Base-by-base conservation (phyloP, 495 filamentous ascomycete genomes). In the Penicillium arizonense region DNA sequence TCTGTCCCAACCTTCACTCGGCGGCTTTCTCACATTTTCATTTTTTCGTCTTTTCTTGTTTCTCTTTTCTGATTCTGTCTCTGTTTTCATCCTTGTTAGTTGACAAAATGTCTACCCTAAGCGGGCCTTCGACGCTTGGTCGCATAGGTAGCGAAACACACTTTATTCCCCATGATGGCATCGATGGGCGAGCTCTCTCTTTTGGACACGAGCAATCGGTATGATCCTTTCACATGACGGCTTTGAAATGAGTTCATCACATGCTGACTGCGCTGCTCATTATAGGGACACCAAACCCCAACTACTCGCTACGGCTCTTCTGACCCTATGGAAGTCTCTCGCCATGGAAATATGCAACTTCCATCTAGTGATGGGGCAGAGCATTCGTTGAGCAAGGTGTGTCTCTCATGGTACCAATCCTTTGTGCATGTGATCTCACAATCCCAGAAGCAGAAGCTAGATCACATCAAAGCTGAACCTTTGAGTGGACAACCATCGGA, bases 401-500 rank as follows among this genome's bases (percentile, higher is more conserved):
- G 73, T 46, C 5, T 37, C 14, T 12, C 37, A 28, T 28, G 14
- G 33, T 32, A 12, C 39, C 14, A 23, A 44, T 26, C 16, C 10
- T 24, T 2, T 10, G 18, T 35, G 40, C 7, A 9, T 33, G 45
- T 26, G 32, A 26, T 63, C 79, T 81, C 39, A 80, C 72, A 69
- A 65, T 55, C 64, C 59, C 67, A 81, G 76, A 80, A 78, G 75
- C 72, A 74, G 60, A 83, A 83, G 63, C 48, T 76, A 34, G 72
- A 80, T 30, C 69, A 73, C 49, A 51, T 58, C 35, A 63, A 63
- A 28, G 50, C 54, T 50, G 56, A 59, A 21, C 50, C 67, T 50
- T 47, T 59, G 47, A 43, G 38, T 37, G 58, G 53, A 18, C 50
- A 61, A 38, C 35, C 67, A 18, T 67, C 72, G 13, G 70, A 76